phyloP scores from a whole-genome alignment of 768 basidiomycete genomes.

The Punctularia strigosozonata region DNA sequence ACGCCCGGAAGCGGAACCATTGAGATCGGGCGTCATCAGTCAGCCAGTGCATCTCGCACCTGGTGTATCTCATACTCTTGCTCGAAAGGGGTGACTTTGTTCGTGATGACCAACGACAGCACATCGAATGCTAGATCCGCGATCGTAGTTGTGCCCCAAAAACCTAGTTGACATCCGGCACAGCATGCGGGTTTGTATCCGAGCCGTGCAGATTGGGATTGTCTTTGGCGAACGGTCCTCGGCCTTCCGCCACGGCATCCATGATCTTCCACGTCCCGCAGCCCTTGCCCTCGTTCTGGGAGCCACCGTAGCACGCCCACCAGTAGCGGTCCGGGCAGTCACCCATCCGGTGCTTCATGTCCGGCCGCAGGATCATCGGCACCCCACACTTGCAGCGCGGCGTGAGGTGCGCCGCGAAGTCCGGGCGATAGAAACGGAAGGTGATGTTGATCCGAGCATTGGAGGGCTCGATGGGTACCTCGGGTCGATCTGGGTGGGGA shows the following conservation, averaged over 20 bases:
- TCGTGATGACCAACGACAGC: no score
- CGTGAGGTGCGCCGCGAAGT: constrained; percentile 53
- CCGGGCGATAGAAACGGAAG: constrained; percentile 78
- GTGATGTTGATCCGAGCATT: constrained; percentile 78
- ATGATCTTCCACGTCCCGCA: constrained; percentile 67
- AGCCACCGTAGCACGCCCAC: constrained; percentile 75
- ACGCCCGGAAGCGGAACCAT: no score
- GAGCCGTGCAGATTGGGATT: no score
- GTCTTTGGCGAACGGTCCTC: constrained; percentile 35
- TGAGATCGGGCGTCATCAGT: no score
- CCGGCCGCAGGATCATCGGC: constrained; percentile 58
- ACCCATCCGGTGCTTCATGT: constrained; percentile 55
- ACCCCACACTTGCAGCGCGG: constrained; percentile 67
- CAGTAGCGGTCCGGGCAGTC: constrained; percentile 48
- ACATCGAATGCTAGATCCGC: no score
- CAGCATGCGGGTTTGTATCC: no score
- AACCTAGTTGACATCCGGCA: no score
- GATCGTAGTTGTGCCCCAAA: no score
- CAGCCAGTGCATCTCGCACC: no score
- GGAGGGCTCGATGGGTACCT: constrained; percentile 25
- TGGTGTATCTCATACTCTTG: no score
- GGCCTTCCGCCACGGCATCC: constrained; percentile 56
- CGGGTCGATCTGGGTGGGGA: constrained; percentile 18
- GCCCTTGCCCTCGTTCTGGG: constrained; percentile 76
- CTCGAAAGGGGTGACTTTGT: no score